Base-by-base conservation (phyloP, 164 flowering plant genomes). In the Stephania yunnanensis region DNA sequence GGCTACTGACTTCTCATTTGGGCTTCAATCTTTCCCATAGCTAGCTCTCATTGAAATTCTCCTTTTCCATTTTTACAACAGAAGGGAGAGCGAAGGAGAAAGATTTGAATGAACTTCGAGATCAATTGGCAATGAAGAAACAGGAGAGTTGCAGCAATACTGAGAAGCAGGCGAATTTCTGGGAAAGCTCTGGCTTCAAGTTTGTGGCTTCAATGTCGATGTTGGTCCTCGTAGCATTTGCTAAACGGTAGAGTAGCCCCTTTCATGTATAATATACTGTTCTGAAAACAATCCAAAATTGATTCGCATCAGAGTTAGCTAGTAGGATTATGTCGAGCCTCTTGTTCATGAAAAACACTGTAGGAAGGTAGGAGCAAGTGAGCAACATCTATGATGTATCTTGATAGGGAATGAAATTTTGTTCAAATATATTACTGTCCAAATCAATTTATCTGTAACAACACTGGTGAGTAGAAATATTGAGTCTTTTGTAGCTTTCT, bases 31-130 rank as follows among this genome's bases (percentile, higher is more conserved):
- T 36, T 36, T 36, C 42, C 42, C 42, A 36, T 36, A 36, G 42
- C 15, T 50, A 50, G 55, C 55, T 50, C 15, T 50, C 3, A 50
- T 50, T 10, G 53, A 48, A 50, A 15, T 50, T 11, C 55, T 50
- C 64, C 44, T 46, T 63, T 65, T 64, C 58, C 42, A 2, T 72
- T 46, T 29, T 71, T 71, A 3, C 73, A 20, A 64, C 86, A 95
- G 99, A 86, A 88, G 93, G 97, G 93, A 42, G 97, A 93, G 81
- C 81, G 89, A 76, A 86, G 95, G 97, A 95, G 81, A 90, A 85
- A 81, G 91, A 87, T 63, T 44, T 95, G 68, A 90, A 95, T 78
- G 98, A 95, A 75, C 89, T 95, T 5, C 84, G 84, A 80, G 98
- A 92, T 78, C 93, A 92, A 73, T 71, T 91, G 69, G 87, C 88